These are phyloP conservation scores for Tuber microsphaerosporum DNA, from an alignment of 495 filamentous ascomycete species.

Conservation along the genomic window DNA sequence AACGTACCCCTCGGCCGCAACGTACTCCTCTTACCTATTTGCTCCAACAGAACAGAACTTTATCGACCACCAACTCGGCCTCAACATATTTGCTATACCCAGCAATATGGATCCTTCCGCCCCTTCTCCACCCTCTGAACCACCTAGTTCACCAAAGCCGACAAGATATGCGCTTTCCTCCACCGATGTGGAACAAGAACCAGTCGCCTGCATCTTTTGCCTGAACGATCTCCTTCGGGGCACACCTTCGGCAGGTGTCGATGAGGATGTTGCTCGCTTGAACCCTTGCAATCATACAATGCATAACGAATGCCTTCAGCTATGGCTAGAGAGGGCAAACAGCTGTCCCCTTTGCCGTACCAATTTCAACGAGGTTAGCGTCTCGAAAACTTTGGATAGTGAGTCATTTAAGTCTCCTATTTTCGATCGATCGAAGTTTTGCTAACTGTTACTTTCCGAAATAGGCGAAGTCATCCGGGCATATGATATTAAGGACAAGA, in stretches of 20 bases:
- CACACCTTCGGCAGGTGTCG: slow-evolving; percentile 15
- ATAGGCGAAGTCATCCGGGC: slow-evolving; percentile 67
- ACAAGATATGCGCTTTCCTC: slow-evolving; percentile 16
- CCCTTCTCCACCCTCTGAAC: slow-evolving; percentile 9
- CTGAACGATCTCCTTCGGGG: slow-evolving; percentile 32
- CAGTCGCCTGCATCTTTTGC: slow-evolving; percentile 37
- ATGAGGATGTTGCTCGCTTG: slow-evolving; percentile 37
- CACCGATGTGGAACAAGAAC: slow-evolving; percentile 24
- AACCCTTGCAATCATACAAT: slow-evolving; percentile 74
- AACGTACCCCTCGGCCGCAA: neutral
- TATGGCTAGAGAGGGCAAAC: slow-evolving; percentile 93
- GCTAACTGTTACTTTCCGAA: slow-evolving; percentile 43
- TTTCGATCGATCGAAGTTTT: slow-evolving; percentile 12
- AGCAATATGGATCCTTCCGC: slow-evolving; percentile 19
- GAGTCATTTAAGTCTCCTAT: slow-evolving; percentile 42
- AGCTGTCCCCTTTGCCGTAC: slow-evolving; percentile 95
- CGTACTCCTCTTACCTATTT: neutral
- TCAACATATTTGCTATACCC: neutral
- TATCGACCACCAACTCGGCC: neutral
- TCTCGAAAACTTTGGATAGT: slow-evolving; percentile 72
- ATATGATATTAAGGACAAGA: slow-evolving; percentile 78
- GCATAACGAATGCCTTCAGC: slow-evolving; percentile 82
- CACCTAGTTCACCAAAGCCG: slow-evolving; percentile 16
- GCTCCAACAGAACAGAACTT: neutral
- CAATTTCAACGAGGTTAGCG: slow-evolving; percentile 79